phyloP scores from a whole-genome alignment of 148 eudicot genomes.

The Cornus suecica region DNA sequence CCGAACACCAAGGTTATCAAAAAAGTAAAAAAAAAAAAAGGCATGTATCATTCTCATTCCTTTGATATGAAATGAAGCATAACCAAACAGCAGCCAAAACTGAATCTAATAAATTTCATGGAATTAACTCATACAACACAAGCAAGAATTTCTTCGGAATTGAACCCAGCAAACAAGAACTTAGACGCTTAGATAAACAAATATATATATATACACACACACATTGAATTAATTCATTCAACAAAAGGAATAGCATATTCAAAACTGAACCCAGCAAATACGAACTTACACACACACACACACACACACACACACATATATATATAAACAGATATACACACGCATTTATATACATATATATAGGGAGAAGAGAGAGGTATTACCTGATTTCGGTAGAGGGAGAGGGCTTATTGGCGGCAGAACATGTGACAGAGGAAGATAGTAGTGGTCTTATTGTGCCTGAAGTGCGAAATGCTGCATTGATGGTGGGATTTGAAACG shows the following conservation, averaged over 20 bases:
- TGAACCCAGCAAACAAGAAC: neutral
- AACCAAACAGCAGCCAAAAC: neutral
- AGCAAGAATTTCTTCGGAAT: neutral
- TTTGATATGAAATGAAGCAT: neutral
- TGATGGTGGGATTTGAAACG: neutral
- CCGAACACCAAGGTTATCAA: too few species aligned
- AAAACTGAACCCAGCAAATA: neutral
- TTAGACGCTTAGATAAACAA: too few species aligned
- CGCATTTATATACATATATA: neutral
- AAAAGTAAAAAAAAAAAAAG: too few species aligned
- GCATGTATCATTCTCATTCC: neutral
- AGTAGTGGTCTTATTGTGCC: slow-evolving; percentile 1
- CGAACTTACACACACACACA: too few species aligned
- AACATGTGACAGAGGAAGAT: slow-evolving; percentile 39
- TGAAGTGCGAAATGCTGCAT: neutral
- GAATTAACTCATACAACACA: neutral
- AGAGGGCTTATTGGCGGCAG: slow-evolving; percentile 54
- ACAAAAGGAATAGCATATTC: neutral
- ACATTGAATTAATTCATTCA: neutral
- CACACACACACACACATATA: too few species aligned
- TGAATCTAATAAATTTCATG: neutral
- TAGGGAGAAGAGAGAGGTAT: neutral
- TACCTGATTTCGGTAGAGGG: slow-evolving; percentile 57
- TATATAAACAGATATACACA: neutral
- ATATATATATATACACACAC: too few species aligned